A percentile compares a stretch with the other conserved stretches of the same genome.
These are phyloP conservation scores for Rhododendron williamsianum DNA, from an alignment of 148 eudicot genomes.

Conservation along the genomic window DNA sequence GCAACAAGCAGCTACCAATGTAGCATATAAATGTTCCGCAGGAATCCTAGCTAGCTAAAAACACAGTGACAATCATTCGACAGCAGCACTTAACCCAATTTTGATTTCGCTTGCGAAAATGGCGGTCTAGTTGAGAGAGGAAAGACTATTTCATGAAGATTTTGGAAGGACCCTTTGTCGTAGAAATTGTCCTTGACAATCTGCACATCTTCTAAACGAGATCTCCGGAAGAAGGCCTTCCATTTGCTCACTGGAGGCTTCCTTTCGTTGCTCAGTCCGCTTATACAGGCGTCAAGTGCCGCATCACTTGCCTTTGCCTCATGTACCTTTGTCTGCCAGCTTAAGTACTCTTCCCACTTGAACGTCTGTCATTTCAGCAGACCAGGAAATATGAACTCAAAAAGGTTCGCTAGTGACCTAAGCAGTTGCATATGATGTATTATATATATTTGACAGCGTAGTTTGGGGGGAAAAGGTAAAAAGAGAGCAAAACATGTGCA, in stretches of 20 bases:
- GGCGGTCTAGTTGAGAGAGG: constrained; percentile 70
- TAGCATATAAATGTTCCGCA: background rate
- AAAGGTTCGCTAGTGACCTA: background rate
- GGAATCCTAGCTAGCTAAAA: background rate
- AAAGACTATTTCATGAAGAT: constrained; percentile 56
- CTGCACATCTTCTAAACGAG: constrained; percentile 50
- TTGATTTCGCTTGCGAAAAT: constrained; percentile 42
- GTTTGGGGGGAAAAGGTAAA: background rate
- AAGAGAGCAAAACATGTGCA: too few species aligned
- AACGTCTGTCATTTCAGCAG: constrained; percentile 47
- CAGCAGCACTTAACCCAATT: constrained; percentile 37
- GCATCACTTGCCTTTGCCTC: constrained; percentile 75
- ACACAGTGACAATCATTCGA: background rate
- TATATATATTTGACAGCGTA: background rate
- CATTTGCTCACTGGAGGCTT: constrained; percentile 71
- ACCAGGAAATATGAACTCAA: background rate
- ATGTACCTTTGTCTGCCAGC: constrained; percentile 58
- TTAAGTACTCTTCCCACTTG: constrained; percentile 84
- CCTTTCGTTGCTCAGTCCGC: constrained; percentile 40
- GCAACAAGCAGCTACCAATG: background rate
- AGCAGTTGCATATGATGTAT: background rate
- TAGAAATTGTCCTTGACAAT: constrained; percentile 55
- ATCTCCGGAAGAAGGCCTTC: constrained; percentile 66
- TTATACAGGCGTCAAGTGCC: constrained; percentile 63
- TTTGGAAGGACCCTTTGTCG: constrained; percentile 58